A percentile compares a stretch with the other conserved stretches of the same genome.
Conservation (phyloP, 2,329 filamentous ascomycete species). For the Beauveria varroae region DNA sequence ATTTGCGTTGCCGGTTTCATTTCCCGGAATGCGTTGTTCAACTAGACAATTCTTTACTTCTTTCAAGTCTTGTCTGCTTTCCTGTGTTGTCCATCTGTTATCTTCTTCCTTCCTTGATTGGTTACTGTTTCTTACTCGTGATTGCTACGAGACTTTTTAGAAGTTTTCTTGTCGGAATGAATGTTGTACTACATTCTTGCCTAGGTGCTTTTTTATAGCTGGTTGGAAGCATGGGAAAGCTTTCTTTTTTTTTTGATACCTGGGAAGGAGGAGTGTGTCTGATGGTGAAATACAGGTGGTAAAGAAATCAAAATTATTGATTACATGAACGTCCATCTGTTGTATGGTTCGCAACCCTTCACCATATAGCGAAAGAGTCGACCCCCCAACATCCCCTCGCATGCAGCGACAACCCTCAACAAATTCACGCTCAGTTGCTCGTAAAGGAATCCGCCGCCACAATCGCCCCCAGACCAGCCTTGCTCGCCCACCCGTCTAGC, state of each 20-base stretch:
- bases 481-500: constrained; percentile 36
- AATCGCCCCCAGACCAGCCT: constrained; percentile 35
- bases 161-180: not conserved
- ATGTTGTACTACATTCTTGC: not conserved
- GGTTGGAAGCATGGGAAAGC: not conserved
- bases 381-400: no score
- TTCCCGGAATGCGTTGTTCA: not conserved
- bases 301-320: not conserved
- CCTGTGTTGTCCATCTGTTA: not conserved
- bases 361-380: no score
- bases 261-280: not conserved
- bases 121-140: not conserved
- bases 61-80: constrained; percentile 6
- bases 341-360: no score
- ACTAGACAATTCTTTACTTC: not conserved
- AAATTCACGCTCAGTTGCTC: not conserved
- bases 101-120: not conserved
- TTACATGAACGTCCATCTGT: not conserved
- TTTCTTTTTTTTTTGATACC: not conserved
- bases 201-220: not conserved
- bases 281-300: not conserved
- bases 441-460: constrained; percentile 6
- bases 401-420: no score
- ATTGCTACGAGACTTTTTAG: not conserved
- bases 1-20: not conserved